Base-by-base conservation (phyloP, 768 basidiomycete species). In the Termitomyces titanicus region DNA sequence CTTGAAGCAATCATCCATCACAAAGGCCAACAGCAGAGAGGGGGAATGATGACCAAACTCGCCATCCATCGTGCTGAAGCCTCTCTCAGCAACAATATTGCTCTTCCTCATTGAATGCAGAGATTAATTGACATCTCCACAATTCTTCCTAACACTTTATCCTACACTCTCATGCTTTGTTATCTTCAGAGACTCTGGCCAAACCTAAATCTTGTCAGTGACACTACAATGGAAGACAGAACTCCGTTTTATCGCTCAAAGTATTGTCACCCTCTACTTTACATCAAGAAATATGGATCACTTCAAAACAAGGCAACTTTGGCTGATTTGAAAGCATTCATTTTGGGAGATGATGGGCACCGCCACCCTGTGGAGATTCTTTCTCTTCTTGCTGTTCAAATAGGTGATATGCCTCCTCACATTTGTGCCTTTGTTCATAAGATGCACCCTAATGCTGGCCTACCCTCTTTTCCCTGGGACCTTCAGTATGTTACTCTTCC, bases 1-100 rank as follows among this genome's bases (percentile, higher is more conserved):
- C 63, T 46, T 38, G 58, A 33, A n/a, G n/a, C n/a, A n/a, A n/a
- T n/a, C n/a, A n/a, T n/a, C n/a, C n/a, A n/a, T n/a, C 40, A 47
- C 6, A 59, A 67, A 51, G 59, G 43, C 8, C 25, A n/a, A 7
- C 43, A 51, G 40, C 34, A 57, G n/a, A 15, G 64, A 18, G 62
- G 64, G 1, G 48, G 57, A 2, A 63, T 64, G 57, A 63, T 64
- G 62, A 61, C 54, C 0, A 47, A 66, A 22, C 61, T 64, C 27
- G 65, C 62, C 1, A 61, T 63, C 11, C 62, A 62, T 39, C 59
- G 45, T 34, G 60, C 63, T 49, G 63, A 62, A 22, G 60, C 57
- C 27, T 47, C 53, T 52, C 34, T 22, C 24, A 47, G 37, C 18
- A 51, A 47, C 47, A 29, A 53, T 34, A 7, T 53, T 47, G 24